Base-by-base conservation (phyloP, 2,329 filamentous ascomycete species). In the Exophiala phaeomuriformis region DNA sequence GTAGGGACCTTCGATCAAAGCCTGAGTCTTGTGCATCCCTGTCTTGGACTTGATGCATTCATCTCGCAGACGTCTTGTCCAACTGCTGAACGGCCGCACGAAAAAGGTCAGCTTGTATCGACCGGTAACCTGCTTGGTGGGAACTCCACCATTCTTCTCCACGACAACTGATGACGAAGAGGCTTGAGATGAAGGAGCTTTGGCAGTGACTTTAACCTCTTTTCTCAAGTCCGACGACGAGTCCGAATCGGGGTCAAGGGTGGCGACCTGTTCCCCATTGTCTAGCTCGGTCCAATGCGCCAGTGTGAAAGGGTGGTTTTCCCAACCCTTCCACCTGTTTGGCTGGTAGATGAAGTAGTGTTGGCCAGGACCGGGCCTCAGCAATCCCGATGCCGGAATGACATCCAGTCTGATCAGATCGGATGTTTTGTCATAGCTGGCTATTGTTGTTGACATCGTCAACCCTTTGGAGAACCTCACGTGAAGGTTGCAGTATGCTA, bases 321-420 rank as follows among this genome's bases (percentile, higher is more conserved):
- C 72, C 66, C 73, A 79, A 2, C 74, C 69, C 5, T 68, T 67
- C 9, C 73, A 64, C 12, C 69, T 67, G 3, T 72, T 64, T 0
- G 74, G 71, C 45, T 72, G 69, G 51, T 78, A 77, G 6, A 79
- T 62, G 53, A 74, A 78, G 58, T 77, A 79, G 59, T 77, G 77
- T 6, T 72, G 69, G 7, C 76, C 77, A 2, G 76, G 72, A 1
- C 63, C 64, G 1, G 73, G 68, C 6, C 61, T 62, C 4, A 73
- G 56, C 0, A 63, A 57, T 6, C 52, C 62, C 1, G 69, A 67
- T 0, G 64, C 67, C 1, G 69, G 69, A 0, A 67, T 66, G 1
- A 78, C 64, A 37, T 76, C 71, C n/a, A 79, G 59, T 4, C 71
- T 69, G 42, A 79, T 66, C 12, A 79, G 64, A 50, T 78, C 72